A percentile compares a stretch with the other conserved stretches of the same genome.
Evolutionary conservation across 371 early-diverging fungal species (phyloP).

Genomic region (Nematocida major): DNA sequence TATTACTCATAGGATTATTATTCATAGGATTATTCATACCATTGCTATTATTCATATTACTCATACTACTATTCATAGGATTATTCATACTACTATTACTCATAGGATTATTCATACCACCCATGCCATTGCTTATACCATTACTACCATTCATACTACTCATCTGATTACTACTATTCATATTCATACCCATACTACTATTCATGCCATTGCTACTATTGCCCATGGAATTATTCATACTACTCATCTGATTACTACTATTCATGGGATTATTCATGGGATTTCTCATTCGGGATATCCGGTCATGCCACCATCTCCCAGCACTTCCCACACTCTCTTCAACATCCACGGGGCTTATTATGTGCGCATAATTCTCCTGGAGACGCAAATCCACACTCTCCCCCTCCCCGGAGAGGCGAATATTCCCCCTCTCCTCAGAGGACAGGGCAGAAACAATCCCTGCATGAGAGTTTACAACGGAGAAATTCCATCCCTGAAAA

Average conservation of each 20-base stretch:
- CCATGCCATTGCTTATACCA: background rate
- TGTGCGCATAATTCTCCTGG: background rate
- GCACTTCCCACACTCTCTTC: too few relatives aligned
- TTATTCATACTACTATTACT: background rate
- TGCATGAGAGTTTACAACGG: background rate
- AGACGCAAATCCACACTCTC: background rate
- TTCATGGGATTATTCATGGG: background rate
- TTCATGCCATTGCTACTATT: background rate
- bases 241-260: too few relatives aligned
- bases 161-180: background rate
- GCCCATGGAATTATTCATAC: background rate
- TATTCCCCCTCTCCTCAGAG: background rate
- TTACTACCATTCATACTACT: background rate
- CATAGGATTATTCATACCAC: background rate
- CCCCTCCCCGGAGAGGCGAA: background rate
- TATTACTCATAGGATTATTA: background rate
- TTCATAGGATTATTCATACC: background rate
- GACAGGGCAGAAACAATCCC: too few relatives aligned
- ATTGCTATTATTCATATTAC: background rate
- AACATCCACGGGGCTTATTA: background rate
- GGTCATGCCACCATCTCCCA: too few relatives aligned
- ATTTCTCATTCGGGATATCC: too few relatives aligned
- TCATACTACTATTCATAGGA: background rate
- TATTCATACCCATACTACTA: background rate
- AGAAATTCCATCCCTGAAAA: slow-evolving; percentile 19